Base-by-base conservation (phyloP, 2,329 filamentous ascomycete genomes). In the Cercospora citrullina region DNA sequence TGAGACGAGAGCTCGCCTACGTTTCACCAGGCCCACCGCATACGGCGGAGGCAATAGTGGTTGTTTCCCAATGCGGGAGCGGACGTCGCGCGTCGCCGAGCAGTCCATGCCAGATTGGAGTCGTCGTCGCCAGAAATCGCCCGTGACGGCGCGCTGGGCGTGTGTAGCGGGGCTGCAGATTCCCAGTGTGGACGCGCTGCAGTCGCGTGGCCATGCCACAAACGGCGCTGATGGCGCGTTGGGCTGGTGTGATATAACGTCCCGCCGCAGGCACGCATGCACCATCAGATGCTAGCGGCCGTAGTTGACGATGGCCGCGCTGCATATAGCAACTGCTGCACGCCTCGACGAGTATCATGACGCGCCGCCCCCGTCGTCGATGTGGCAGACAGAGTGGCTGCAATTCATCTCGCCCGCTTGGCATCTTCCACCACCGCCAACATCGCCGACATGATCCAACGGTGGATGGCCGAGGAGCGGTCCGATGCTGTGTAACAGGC, bases 281-380 rank as follows among this genome's bases (percentile, higher is more conserved):
- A 57, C n/a, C 18, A 9, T 8, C 23, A 10, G 45, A 31, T 21
- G 42, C 18, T 51, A 62, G 60, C 60, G 60, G 36, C 36, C 42
- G 33, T 14, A 21, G 45, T 57, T 23, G 51, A 57, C 51, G 33
- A 51, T 28, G 60, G 39, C 31, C 45, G 42, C 48, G 42, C 60
- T 30, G 60, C 39, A 51, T 51, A 51, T 63, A 63, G 60, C 60
- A 63, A 30, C 60, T 30, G 60, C 45, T 63, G 60, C 42, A 63
- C 26, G 18, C 30, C n/a, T 1, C 26, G 60, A 53, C 60, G n/a
- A 63, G 60, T 10, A 63, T 53, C 60, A 63, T 53, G 60, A 63
- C 42, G 39, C 60, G 51, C 21, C 14, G 21, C 12, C 28, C 48
- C 8, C 1, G 48, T 23, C 48, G 48, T 39, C 36, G 36, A 39